Base-by-base conservation (phyloP, 2,329 filamentous ascomycete species). In the Fusarium cyanostomum region DNA sequence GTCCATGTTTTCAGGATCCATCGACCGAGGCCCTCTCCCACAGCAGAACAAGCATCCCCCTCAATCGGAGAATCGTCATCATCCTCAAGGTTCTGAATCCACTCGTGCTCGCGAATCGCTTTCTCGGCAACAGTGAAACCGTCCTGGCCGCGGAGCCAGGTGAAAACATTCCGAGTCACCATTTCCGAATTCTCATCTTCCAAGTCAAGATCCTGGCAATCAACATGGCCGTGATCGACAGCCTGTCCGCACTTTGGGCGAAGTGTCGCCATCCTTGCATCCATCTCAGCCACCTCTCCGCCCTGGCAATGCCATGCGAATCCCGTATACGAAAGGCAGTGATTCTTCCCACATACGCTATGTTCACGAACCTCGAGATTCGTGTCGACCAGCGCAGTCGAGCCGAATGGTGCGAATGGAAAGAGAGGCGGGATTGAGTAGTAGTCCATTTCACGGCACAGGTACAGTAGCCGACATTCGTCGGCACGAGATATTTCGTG, bases 101-200 rank as follows among this genome's bases (percentile, higher is more conserved):
- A 74, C 45, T 69, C 67, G 31, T 72, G 71, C 44, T 71, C 53
- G 35, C 67, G 63, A 48, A 74, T 70, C 18, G 44, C 58, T 48
- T 64, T 67, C 56, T 73, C 71, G 7, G 67, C 65, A 16, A 73
- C 44, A 21, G 71, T 68, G 62, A 71, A 74, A 7, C 71, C 70
- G 18, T 68, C 66, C 12, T 69, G 50, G 21, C 65, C 66, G 13
- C 69, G 68, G 28, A 73, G 67, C 69, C 70, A 73, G 27, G 61
- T 66, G 48, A 74, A 74, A 41, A 72, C 65, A 16, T 72, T 70
- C 21, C 64, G 61, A 5, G 67, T 74, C 24, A 70, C 63, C 52
- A 62, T 61, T 66, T 70, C 52, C 2, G 49, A 60, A 8, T 39
- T 45, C n/a, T 62, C 54, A 5, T 64, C 51, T 24, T 64, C 61